These are phyloP conservation scores for Juncus inflexus DNA, from an alignment of 176 grass and related monocot genomes.

Conservation along the genomic window DNA sequence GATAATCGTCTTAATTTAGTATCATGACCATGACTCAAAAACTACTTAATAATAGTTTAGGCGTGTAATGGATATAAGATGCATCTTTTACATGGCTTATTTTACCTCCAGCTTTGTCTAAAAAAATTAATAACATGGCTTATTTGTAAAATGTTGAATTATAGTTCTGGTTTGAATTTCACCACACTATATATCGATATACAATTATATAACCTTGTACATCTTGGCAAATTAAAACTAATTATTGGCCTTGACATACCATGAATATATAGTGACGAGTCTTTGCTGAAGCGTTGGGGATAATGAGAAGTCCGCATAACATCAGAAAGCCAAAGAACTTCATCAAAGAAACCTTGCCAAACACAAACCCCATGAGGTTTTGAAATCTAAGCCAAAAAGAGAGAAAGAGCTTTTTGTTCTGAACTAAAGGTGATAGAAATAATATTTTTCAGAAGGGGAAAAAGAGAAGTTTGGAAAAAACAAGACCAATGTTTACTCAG, in stretches of 20 bases:
- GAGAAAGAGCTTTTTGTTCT: no score
- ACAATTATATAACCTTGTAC: neutral
- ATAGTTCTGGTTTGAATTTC: neutral
- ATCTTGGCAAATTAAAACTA: neutral
- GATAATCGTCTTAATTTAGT: no score
- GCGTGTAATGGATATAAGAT: no score
- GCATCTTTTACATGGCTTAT: neutral
- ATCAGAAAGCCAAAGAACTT: conserved; percentile 16
- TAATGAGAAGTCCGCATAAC: conserved; percentile 9
- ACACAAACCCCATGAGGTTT: no score
- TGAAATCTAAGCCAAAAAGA: no score
- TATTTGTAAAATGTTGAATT: neutral
- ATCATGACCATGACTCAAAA: no score
- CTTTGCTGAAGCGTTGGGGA: conserved; percentile 4
- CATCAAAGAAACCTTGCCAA: conserved; percentile 17
- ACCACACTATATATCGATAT: neutral
- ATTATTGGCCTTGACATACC: conserved; percentile 7
- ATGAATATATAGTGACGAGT: conserved; percentile 29
- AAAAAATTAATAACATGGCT: neutral
- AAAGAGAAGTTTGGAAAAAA: no score
- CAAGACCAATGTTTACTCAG: no score
- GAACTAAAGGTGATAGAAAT: no score
- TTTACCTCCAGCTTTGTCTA: neutral
- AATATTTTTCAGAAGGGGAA: no score
- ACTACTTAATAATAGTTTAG: no score